Evolutionary conservation across 2,329 filamentous ascomycete genomes (phyloP).

Genomic region (Ascosphaera apis): DNA sequence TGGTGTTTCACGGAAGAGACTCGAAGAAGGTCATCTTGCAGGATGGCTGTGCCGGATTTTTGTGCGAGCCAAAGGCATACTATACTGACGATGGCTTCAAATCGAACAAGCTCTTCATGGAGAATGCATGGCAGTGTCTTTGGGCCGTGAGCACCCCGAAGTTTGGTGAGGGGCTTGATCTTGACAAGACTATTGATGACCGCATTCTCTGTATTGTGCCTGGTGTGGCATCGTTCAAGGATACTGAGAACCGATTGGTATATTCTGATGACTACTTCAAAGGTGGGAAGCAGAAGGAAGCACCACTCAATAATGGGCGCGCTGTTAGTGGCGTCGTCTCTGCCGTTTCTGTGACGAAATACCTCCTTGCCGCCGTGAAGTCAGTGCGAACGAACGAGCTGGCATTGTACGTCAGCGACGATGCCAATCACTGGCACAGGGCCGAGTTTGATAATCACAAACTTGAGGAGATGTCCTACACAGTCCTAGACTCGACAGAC

Average conservation of each 20-base stretch:
- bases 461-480: constrained; percentile 67
- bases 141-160: constrained; percentile 62
- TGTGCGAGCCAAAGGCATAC: constrained; percentile 37
- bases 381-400: constrained; percentile 68
- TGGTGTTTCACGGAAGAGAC: constrained; percentile 67
- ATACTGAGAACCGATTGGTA: constrained; percentile 53
- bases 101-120: constrained; percentile 38
- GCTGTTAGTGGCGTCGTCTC: constrained; percentile 61
- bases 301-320: constrained; percentile 48
- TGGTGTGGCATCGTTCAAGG: constrained; percentile 46
- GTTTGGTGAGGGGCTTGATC: constrained; percentile 34
- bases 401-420: constrained; percentile 70
- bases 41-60: constrained; percentile 36
- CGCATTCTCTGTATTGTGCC: constrained; percentile 61
- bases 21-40: constrained; percentile 71
- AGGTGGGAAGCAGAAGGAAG: constrained; percentile 36
- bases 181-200: constrained; percentile 36
- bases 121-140: constrained; percentile 51
- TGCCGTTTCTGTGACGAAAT: constrained; percentile 65
- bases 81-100: constrained; percentile 81
- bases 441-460: constrained; percentile 76
- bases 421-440: constrained; percentile 69
- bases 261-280: constrained; percentile 69
- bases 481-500: constrained; percentile 82
- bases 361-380: constrained; percentile 60